These are phyloP conservation scores for Aspergillus campestris DNA, from an alignment of 495 filamentous ascomycete species.

Conservation along the genomic window DNA sequence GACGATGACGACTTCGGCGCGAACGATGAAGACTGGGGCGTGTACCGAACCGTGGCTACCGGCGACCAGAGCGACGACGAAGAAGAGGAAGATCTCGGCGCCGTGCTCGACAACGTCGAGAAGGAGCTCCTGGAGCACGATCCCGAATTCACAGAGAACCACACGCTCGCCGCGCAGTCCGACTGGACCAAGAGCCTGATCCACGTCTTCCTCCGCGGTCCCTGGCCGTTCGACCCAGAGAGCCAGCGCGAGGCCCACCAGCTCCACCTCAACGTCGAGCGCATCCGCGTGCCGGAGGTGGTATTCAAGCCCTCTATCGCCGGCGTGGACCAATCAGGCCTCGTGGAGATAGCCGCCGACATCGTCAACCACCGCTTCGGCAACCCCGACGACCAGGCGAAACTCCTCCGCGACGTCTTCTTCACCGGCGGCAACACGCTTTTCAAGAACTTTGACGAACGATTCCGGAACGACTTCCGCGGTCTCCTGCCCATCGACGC, in stretches of 20 bases:
- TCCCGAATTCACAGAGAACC: conserved; percentile 76
- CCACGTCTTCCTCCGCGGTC: conserved; percentile 82
- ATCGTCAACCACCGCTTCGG: conserved; percentile 74
- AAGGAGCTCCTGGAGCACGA: conserved; percentile 79
- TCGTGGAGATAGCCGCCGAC: conserved; percentile 80
- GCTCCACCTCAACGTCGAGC: conserved; percentile 91
- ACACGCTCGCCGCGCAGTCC: conserved; percentile 81
- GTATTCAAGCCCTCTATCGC: conserved; percentile 94
- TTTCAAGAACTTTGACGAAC: conserved; percentile 79
- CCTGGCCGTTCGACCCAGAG: conserved; percentile 74
- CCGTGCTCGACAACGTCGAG: conserved; percentile 64
- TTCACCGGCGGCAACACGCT: conserved; percentile 88
- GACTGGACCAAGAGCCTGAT: conserved; percentile 90
- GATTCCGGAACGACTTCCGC: conserved; percentile 62
- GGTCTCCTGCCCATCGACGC: conserved; percentile 63
- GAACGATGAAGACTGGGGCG: conserved; percentile 95
- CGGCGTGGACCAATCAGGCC: conserved; percentile 86
- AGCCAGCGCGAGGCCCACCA: conserved; percentile 77
- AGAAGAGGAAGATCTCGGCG: conserved; percentile 77
- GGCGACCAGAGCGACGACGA: conserved; percentile 68
- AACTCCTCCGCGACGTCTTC: conserved; percentile 78
- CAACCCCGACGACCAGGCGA: conserved; percentile 45
- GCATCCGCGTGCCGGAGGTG: conserved; percentile 92
- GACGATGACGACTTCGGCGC: conserved; percentile 92
- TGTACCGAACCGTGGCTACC: conserved; percentile 84